Evolutionary conservation across 2,329 filamentous ascomycete genomes (phyloP), one percentile per base, ranked within the genome.

Genomic region (Graphilbum fragrans): DNA sequence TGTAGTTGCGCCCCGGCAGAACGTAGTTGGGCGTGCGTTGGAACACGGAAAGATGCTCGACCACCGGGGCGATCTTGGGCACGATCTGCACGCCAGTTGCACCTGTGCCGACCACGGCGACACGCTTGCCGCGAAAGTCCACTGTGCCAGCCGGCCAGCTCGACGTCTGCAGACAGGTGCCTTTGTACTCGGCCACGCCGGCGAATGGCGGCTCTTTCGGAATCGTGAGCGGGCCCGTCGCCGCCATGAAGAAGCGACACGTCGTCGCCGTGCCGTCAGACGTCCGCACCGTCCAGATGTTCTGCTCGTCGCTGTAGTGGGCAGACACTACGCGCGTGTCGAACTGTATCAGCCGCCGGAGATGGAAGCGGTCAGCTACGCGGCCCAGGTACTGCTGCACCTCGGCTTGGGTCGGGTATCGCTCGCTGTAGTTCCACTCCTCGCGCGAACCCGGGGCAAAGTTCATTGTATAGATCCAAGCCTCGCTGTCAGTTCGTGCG

Each of bases 31-130:
- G 85, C 34, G 77, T 85, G 41, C 86, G 75, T 59, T 93, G 86
- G 2, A 93, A 68, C 74, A 90, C 86, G 1, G 82, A 87, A 29
- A 87, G 77, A 14, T 72, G 69, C 6, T 61, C 61, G 3, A 81
- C 82, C 33, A 70, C 72, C 33, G 82, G 62, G 0, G 77, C 74
- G 38, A 93, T 61, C 37, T 68, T 72, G 1, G 86, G 86, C 2
- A 92, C 56, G 1, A 93, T 66, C 0, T 85, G 92, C 36, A 90
- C 63, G 5, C 85, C 80, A 0, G 86, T 93, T 2, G 86, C 85
- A 4, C 86, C 86, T 16, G 74, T 81, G 14, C 85, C 85, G 47
- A 92, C 75, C 42, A 90, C 66, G 35, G 84, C 70, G 18, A 90
- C 65, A 29, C 74, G 73, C 58, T 87, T 86, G 55, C 68, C 65